Evolutionary conservation across 495 filamentous ascomycete genomes (phyloP).

Genomic region (Lasiosphaeria hispida): DNA sequence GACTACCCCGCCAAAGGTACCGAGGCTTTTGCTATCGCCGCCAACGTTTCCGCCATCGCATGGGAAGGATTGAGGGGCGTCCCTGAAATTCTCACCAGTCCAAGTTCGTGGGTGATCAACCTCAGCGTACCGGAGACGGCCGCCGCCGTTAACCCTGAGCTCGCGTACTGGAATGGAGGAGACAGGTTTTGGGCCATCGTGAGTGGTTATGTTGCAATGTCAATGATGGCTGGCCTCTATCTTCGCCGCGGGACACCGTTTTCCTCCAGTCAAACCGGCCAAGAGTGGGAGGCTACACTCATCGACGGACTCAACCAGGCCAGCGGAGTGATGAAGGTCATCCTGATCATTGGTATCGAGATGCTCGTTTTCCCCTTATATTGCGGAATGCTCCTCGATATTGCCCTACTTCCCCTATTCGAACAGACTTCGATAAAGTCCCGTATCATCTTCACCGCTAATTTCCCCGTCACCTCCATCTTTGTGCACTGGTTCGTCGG

Average conservation of each 20-base stretch:
- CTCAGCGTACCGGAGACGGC: conserved; percentile 41
- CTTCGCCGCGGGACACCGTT: conserved; percentile 67
- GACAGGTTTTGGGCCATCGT: conserved; percentile 79
- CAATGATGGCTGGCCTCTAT: conserved; percentile 71
- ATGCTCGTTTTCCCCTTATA: conserved; percentile 98
- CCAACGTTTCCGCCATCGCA: conserved; percentile 8
- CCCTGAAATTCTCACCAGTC: conserved; percentile 22
- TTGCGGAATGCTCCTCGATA: conserved; percentile 85
- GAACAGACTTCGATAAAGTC: conserved; percentile 71
- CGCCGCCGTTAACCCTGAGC: conserved; percentile 52
- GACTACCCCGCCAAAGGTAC: conserved; percentile 31
- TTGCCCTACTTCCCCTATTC: conserved; percentile 87
- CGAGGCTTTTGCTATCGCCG: conserved; percentile 4
- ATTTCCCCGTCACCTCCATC: conserved; percentile 77
- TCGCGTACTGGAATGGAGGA: conserved; percentile 71
- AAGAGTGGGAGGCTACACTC: conserved; percentile 71
- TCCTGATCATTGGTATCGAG: conserved; percentile 97
- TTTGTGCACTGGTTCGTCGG: conserved; percentile 99
- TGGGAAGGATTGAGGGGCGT: conserved; percentile 19
- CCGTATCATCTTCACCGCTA: conserved; percentile 69
- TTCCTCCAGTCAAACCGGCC: conserved; percentile 59
- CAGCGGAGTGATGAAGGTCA: conserved; percentile 95
- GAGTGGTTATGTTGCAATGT: conserved; percentile 75
- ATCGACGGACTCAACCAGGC: conserved; percentile 88
- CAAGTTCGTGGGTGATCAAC: conserved; percentile 50